Percentiles rank a stretch among this genome's conserved stretches.
Evolutionary conservation across 441 rosid species (phyloP).

Genomic region (Biscutella laevigata): DNA sequence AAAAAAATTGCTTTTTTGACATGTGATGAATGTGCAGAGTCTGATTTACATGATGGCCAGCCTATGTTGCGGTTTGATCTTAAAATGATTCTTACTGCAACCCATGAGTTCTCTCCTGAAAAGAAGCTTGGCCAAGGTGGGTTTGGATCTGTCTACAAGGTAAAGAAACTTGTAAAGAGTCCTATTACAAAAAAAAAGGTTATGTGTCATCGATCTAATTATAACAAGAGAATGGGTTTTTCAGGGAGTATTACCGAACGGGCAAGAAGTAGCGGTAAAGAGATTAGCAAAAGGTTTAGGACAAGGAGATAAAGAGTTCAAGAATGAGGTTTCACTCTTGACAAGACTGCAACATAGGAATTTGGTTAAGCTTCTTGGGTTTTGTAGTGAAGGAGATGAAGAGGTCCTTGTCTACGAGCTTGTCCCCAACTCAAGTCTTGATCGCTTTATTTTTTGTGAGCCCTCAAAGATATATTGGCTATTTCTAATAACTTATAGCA

Average conservation of each 20-base stretch:
- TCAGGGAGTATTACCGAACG: constrained; percentile 36
- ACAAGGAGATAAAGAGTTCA: constrained; percentile 44
- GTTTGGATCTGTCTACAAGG: constrained; percentile 26
- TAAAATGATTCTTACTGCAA: not conserved
- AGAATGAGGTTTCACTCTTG: constrained; percentile 40
- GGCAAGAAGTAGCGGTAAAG: constrained; percentile 40
- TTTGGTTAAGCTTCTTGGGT: constrained; percentile 46
- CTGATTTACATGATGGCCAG: not conserved
- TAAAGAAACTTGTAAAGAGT: not conserved
- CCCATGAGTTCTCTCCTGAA: constrained; percentile 9
- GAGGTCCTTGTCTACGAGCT: constrained; percentile 39
- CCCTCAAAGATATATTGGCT: too few relatives aligned
- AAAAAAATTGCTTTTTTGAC: not conserved
- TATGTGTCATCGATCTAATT: not conserved
- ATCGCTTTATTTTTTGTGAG: constrained; percentile 34
- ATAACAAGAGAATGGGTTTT: not conserved
- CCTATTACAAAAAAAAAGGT: not conserved
- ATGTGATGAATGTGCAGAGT: not conserved
- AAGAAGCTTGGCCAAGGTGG: constrained; percentile 26
- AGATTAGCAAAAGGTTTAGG: constrained; percentile 29
- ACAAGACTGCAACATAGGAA: constrained; percentile 48
- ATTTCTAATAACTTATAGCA: not conserved
- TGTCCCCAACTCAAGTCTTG: constrained; percentile 42
- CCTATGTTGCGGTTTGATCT: constrained; percentile 10
- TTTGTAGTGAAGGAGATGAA: constrained; percentile 35